Base-by-base conservation (phyloP, 2,329 filamentous ascomycete species). In the Ceratocystis harringtonii region DNA sequence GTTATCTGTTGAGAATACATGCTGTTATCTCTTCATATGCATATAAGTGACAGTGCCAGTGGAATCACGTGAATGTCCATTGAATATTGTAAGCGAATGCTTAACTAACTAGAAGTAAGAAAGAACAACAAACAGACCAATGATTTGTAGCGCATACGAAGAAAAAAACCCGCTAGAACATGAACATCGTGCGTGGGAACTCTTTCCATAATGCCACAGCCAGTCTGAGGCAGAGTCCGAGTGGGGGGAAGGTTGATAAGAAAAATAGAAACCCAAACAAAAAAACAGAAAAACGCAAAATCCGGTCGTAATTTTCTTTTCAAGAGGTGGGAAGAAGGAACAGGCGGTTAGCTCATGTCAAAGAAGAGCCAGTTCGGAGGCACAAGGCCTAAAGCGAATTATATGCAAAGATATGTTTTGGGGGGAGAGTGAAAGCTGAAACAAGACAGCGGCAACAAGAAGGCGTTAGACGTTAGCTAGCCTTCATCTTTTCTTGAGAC, bases 341-440 rank as follows among this genome's bases (percentile, higher is more conserved):
- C 15, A 28, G 41, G 25, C 25, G 3, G 15, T 17, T 19, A 44
- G 22, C 43, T 50, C 43, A 50, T 22, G 2, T 45, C 64, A 61
- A 63, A 63, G 48, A 55, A 41, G 62, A 63, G 45, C 48, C n/a
- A 30, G 44, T 10, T n/a, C n/a, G 3, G n/a, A 32, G 17, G 3
- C 30, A 61, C 5, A 36, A 22, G 10, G n/a, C 8, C 15, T 5
- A 41, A 41, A 28, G 8, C n/a, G 61, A 65, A 36, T 58, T 58
- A 65, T 65, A 65, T 65, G 48, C 64, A 65, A 65, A 58, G 58
- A 65, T 65, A 65, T 65, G 64, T 65, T 65, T 48, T 65, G 55
- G 28, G 28, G 3, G 28, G 28, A 19, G 28, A 8, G n/a, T 19
- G 7, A 36, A 58, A 57, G 19, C 19, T 25, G 22, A 36, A 30